Evolutionary conservation across 768 basidiomycete genomes (phyloP), one percentile per base, ranked within the genome.

Genomic region (Xerocomellus intermedius): DNA sequence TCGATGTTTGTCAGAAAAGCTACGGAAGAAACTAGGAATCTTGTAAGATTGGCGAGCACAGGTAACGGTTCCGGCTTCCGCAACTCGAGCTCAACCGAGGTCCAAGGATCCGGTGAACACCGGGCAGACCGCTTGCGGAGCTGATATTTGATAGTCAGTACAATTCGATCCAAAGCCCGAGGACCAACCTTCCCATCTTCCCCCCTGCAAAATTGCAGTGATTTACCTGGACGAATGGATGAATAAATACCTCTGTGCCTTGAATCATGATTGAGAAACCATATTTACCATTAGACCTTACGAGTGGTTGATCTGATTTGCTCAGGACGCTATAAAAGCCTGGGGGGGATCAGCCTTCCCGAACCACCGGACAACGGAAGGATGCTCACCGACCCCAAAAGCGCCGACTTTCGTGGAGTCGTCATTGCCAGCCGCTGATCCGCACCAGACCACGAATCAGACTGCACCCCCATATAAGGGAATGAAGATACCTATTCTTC

Each of bases 271-370:
- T 22, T n/a, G 38, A 21, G 7, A 44, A 22, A 2, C 6, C 7
- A 10, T 12, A 0, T 19, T 48, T 49, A 62, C 61, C 56, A n/a
- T 37, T 14, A 8, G 61, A 62, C n/a, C 0, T 52, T 10, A 62
- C 56, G 7, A 59, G 30, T 14, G 61, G 61, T 41, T n/a, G 37
- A 39, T 62, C 50, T 22, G 61, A 51, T 46, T 54, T 63, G 16
- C 61, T 62, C 26, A 62, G 38, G 12, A 55, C 61, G 13, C 61
- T 55, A 45, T 62, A 62, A 50, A 62, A 62, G 9, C 61, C 61
- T 62, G 21, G 8, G 4, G 24, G 14, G 12, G 4, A 24, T 62
- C 35, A 38, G 21, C 4, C 21, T 28, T 39, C 21, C 30, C 10
- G 35, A 51, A 24, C 17, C 19, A 43, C n/a, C 1, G 10, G 6